Base-by-base conservation (phyloP, 768 basidiomycete genomes). In the Phylloporus sp. region DNA sequence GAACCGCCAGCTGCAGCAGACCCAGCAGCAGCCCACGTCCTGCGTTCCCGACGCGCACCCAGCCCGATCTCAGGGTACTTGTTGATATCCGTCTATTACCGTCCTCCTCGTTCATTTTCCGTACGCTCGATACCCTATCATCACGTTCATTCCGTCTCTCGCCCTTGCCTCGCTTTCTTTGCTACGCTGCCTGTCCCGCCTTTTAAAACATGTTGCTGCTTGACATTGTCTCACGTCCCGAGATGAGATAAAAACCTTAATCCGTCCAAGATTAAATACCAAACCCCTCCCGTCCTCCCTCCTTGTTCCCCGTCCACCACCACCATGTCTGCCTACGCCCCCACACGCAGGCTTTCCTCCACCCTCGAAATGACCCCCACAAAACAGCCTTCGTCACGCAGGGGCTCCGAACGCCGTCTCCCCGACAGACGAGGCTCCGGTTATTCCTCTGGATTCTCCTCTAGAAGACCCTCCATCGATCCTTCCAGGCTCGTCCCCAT, bases 401-500 rank as follows among this genome's bases (percentile, higher is more conserved):
- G 77, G 57, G 66, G 67, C 47, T 74, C 73, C 18, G 71, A 72
- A 9, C 72, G 73, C 22, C 67, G 72, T 21, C 42, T 50, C 35
- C 71, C 72, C 18, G 78, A 78, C 31, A 71, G 76, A 37, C 71
- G 76, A 24, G 69, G 67, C 49, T 80, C 81, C 20, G 73, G 71
- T 55, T 69, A 72, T 32, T 64, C 60, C 0, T 59, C 64, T 15
- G 72, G 67, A n/a, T 61, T 72, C 59, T 65, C 72, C 31, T 86
- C 84, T 22, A 76, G 86, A 51, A 75, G 83, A 35, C 71, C 75
- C 1, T 88, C 86, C 45, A 90, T 90, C 60, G 87, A 90, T 64
- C 87, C 87, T 44, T 78, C 78, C 56, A 77, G 76, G 67, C 78
- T 90, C 49, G 56, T 88, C 48, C 85, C 81, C 28, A 90, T 90